Percentiles rank a stretch among this genome's conserved stretches.
phyloP scores from a whole-genome alignment of 345 rosid species.

The Xanthoceras sorbifolium region DNA sequence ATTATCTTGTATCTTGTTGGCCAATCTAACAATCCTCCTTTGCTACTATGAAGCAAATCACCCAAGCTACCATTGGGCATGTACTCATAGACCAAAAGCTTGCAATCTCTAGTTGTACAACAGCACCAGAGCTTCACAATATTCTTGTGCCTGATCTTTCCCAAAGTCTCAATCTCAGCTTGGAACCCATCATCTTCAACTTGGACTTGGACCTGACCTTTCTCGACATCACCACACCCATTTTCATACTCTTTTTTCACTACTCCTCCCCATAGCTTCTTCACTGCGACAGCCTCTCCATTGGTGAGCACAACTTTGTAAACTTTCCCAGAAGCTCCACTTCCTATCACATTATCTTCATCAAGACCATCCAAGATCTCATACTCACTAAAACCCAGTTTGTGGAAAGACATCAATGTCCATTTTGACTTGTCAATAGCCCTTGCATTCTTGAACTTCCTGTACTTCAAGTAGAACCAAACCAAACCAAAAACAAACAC shows the following conservation, averaged over 20 bases:
- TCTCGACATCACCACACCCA: conserved; percentile 53
- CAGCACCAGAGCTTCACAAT: conserved; percentile 98
- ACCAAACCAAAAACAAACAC: conserved; percentile 67
- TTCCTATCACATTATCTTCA: conserved; percentile 92
- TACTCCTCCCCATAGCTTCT: conserved; percentile 87
- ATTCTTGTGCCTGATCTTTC: conserved; percentile 98
- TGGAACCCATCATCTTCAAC: conserved; percentile 73
- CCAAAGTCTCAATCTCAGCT: conserved; percentile 86
- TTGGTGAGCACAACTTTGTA: conserved; percentile 83
- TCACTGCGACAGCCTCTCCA: conserved; percentile 91
- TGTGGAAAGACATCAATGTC: conserved; percentile 96
- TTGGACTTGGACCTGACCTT: conserved; percentile 44
- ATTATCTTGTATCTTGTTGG: conserved; percentile 76
- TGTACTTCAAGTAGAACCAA: conserved; percentile 88
- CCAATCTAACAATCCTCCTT: conserved; percentile 87
- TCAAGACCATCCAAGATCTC: conserved; percentile 86
- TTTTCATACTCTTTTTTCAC: conserved; percentile 46
- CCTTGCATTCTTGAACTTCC: conserved; percentile 60
- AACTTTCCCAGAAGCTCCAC: conserved; percentile 88
- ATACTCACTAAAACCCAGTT: conserved; percentile 81
- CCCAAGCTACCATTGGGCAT: conserved; percentile 98
- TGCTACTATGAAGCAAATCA: conserved; percentile 85
- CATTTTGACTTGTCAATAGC: conserved; percentile 81
- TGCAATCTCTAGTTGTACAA: conserved; percentile 81
- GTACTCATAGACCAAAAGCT: conserved; percentile 95